Evolutionary conservation across 192 early-diverging fungal species (phyloP).

Genomic region (Ambispora gerdemannii): DNA sequence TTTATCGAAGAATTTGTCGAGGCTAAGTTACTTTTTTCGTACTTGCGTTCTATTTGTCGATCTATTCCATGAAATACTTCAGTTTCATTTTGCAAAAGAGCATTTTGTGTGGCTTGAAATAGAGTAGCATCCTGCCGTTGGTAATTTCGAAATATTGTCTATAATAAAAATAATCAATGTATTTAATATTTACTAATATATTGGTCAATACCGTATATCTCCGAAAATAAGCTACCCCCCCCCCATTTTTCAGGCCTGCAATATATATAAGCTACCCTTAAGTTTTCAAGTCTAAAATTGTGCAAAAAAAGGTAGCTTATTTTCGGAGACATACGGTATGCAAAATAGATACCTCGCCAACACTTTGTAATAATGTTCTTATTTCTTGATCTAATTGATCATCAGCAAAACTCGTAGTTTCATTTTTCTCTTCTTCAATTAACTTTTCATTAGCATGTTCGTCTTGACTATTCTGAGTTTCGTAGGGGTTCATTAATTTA

Average conservation of each 20-base stretch:
- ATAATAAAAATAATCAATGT: no score
- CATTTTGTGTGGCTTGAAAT: constrained; percentile 8
- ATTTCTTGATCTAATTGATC: constrained; percentile 18
- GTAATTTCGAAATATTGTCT: constrained; percentile 21
- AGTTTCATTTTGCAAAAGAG: constrained; percentile 10
- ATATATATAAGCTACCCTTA: no score
- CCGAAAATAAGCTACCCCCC: no score
- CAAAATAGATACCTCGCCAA: constrained; percentile 18
- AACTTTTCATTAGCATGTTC: no score
- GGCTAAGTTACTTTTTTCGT: not conserved
- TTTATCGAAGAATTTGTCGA: not conserved
- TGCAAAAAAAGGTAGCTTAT: not conserved
- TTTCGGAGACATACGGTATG: not conserved
- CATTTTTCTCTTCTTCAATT: no score
- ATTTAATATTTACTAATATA: no score
- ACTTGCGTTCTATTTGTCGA: constrained; percentile 16
- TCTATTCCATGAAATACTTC: not conserved
- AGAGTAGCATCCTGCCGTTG: constrained; percentile 1
- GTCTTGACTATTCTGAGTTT: no score
- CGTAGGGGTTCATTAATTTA: no score
- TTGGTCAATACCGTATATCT: no score
- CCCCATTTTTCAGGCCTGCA: no score
- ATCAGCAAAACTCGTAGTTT: not conserved
- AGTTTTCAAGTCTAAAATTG: no score
- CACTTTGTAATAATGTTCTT: constrained; percentile 19